These are phyloP conservation scores for Alternaria consortialis DNA, from an alignment of 2,329 filamentous ascomycete genomes.

Conservation along the genomic window DNA sequence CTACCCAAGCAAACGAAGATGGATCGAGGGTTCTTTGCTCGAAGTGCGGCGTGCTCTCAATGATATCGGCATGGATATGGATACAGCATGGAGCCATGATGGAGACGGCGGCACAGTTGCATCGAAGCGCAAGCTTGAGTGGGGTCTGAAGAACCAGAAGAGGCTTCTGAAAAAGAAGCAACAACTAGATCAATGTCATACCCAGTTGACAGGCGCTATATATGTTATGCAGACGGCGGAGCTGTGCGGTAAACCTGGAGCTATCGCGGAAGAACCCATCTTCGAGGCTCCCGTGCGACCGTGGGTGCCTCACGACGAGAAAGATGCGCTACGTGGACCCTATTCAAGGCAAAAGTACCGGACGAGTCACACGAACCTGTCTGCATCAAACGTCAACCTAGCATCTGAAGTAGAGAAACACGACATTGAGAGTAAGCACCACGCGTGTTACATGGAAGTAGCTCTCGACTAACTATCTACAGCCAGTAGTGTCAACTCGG, in stretches of 20 bases:
- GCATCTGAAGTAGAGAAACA: conserved; percentile 23
- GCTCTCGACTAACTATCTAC: conserved; percentile 9
- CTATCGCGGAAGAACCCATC: conserved; percentile 23
- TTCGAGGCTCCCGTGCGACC: conserved; percentile 33
- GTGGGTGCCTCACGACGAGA: conserved; percentile 27
- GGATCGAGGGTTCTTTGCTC: conserved; percentile 36
- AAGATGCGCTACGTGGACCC: conserved; percentile 29
- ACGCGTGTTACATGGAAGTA: background rate
- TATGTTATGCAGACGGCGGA: conserved; percentile 41
- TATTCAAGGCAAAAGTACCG: conserved; percentile 36
- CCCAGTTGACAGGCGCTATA: conserved; percentile 38
- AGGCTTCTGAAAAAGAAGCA: conserved; percentile 32
- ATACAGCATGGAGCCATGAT: conserved; percentile 31
- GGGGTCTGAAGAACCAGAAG: conserved; percentile 40
- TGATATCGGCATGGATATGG: conserved; percentile 43
- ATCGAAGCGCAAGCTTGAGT: conserved; percentile 42
- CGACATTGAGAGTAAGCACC: conserved; percentile 26
- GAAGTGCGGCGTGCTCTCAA: conserved; percentile 38
- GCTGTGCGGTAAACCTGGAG: conserved; percentile 23
- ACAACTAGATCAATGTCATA: conserved; percentile 35
- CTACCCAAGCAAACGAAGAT: conserved; percentile 33
- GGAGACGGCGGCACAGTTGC: conserved; percentile 31
- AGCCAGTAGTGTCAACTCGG: conserved; percentile 28
- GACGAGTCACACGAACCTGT: conserved; percentile 31
- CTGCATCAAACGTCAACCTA: conserved; percentile 32